Evolutionary conservation across 306 rosid genomes (phyloP).

Genomic region (Dalbergia oliveri): DNA sequence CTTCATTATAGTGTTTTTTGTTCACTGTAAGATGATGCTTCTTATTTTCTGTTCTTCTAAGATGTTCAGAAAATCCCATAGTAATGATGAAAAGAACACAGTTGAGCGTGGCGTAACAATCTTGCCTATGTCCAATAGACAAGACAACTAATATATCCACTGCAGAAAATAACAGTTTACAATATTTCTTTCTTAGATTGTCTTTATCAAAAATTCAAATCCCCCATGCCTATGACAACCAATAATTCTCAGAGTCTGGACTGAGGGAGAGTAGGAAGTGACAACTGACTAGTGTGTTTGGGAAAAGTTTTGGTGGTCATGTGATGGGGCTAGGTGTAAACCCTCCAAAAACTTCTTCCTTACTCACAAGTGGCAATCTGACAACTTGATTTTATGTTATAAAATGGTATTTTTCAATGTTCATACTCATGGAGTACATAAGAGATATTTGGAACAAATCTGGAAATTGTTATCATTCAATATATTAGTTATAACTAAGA

Average conservation of each 20-base stretch:
- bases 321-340: slow-evolving; percentile 29
- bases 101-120: background rate
- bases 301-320: background rate
- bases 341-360: slow-evolving; percentile 5
- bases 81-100: background rate
- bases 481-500: slow-evolving; percentile 1
- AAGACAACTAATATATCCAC: slow-evolving; percentile 20
- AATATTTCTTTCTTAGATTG: slow-evolving; percentile 6
- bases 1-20: background rate
- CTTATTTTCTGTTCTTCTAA: background rate
- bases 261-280: background rate
- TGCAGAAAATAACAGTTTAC: background rate
- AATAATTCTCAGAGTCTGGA: background rate
- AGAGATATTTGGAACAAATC: slow-evolving; percentile 29
- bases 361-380: background rate
- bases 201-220: background rate
- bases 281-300: background rate
- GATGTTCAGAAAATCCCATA: slow-evolving; percentile 3
- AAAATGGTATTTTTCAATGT: background rate
- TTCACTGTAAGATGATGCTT: slow-evolving; percentile 1
- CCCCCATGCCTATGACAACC: background rate
- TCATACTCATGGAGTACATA: background rate
- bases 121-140: background rate
- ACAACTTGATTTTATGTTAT: background rate
- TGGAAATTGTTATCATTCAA: slow-evolving; percentile 23